Conservation (phyloP, 176 grass and related monocot species). For the Juncus effusus region DNA sequence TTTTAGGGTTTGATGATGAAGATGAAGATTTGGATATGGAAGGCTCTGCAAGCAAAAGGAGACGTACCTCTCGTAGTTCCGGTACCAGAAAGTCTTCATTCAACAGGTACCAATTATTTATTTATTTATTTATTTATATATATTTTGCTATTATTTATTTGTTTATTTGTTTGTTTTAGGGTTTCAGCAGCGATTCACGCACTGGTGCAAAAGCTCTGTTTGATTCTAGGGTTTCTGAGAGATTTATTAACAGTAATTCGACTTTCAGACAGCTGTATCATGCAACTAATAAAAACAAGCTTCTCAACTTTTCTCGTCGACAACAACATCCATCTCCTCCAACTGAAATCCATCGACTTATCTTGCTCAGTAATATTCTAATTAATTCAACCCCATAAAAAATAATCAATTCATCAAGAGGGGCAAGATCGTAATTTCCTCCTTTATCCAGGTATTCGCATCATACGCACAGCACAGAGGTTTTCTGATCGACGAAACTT, state of each 20-base stretch:
- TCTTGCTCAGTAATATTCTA: constrained; percentile 64
- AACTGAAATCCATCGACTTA: constrained; percentile 85
- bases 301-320: constrained; percentile 98
- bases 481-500: constrained; percentile 96
- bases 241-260: constrained; percentile 73
- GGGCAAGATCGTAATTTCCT: no score
- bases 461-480: constrained; percentile 76
- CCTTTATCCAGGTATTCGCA: constrained; percentile 58
- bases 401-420: neutral
- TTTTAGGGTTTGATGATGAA: constrained; percentile 83
- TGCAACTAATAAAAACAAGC: constrained; percentile 94
- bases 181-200: constrained; percentile 61
- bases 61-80: constrained; percentile 54
- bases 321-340: constrained; percentile 93
- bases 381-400: constrained; percentile 28
- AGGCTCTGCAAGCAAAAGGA: constrained; percentile 71
- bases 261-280: constrained; percentile 89
- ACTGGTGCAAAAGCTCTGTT: constrained; percentile 88
- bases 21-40: constrained; percentile 57
- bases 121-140: constrained; percentile 7
- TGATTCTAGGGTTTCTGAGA: constrained; percentile 88
- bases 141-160: neutral
- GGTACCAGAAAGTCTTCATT: constrained; percentile 59
- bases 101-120: constrained; percentile 43
- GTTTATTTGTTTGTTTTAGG: constrained; percentile 38